Conservation (phyloP, 805 yeast species). For the Kuraishia molischiana region DNA sequence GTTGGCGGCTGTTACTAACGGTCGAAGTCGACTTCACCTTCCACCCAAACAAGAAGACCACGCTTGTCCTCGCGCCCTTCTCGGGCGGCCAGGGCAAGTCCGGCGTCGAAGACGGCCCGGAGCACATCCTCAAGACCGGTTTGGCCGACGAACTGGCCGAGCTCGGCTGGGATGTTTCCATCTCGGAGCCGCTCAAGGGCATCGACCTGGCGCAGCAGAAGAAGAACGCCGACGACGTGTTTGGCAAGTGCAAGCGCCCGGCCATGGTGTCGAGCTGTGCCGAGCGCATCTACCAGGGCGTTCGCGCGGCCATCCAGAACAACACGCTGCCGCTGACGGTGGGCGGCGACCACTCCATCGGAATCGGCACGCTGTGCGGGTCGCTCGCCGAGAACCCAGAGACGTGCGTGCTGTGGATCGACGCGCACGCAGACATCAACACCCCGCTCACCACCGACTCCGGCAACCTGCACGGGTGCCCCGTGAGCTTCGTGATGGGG, state of each 20-base stretch:
- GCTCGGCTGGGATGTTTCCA: slow-evolving; percentile 61
- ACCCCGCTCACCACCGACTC: slow-evolving; percentile 74
- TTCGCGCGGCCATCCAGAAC: slow-evolving; percentile 35
- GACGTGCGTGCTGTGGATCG: slow-evolving; percentile 90
- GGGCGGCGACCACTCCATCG: slow-evolving; percentile 97
- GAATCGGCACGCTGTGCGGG: slow-evolving; percentile 86
- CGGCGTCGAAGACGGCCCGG: slow-evolving; percentile 95
- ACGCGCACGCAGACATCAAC: slow-evolving; percentile 97
- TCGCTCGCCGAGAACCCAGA: slow-evolving; percentile 73
- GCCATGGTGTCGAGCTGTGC: slow-evolving; percentile 69
- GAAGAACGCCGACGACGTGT: slow-evolving; percentile 36
- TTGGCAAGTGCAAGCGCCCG: slow-evolving; percentile 58
- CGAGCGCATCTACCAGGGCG: slow-evolving; percentile 51
- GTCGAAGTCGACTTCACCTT: slow-evolving; percentile 33
- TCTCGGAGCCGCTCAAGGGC: slow-evolving; percentile 44
- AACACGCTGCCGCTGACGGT: slow-evolving; percentile 65
- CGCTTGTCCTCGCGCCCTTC: slow-evolving; percentile 86
- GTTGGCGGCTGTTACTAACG: background rate
- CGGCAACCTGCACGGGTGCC: slow-evolving; percentile 96
- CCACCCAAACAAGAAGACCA: slow-evolving; percentile 42
- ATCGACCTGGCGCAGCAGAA: slow-evolving; percentile 34
- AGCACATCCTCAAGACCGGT: slow-evolving; percentile 64
- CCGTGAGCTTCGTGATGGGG: slow-evolving; percentile 86
- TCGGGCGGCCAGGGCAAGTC: slow-evolving; percentile 92
- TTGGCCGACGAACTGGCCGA: slow-evolving; percentile 48